Evolutionary conservation across 345 rosid species (phyloP).

Genomic region (Gossypium ekmanianum): DNA sequence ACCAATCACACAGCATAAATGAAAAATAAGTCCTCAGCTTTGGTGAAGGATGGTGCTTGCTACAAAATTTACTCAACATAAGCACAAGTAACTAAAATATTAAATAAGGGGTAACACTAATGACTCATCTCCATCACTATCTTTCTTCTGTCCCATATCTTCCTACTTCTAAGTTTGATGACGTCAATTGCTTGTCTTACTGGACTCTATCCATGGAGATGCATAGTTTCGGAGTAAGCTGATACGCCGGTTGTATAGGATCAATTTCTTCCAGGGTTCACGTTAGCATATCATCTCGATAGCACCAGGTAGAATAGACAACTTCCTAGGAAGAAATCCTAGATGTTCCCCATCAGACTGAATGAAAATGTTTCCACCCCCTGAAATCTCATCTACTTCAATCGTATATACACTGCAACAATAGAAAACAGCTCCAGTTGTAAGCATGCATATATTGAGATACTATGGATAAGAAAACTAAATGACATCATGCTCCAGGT

Average conservation of each 20-base stretch:
- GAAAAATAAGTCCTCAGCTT: background rate
- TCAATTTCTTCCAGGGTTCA: background rate
- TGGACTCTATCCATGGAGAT: background rate
- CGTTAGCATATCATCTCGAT: constrained; percentile 69
- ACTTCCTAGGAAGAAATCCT: constrained; percentile 84
- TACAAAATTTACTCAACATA: background rate
- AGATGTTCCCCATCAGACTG: constrained; percentile 95
- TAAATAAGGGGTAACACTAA: background rate
- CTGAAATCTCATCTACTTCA: constrained; percentile 68
- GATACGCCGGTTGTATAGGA: background rate
- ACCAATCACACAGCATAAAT: background rate
- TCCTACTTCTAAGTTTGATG: background rate
- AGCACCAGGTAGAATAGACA: constrained; percentile 60
- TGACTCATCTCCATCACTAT: background rate
- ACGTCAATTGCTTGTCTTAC: background rate
- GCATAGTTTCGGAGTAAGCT: constrained; percentile 3
- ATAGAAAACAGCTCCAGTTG: background rate
- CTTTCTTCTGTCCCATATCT: background rate
- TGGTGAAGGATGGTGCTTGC: background rate
- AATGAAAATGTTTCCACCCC: constrained; percentile 52
- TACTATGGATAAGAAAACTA: background rate
- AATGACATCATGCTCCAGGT: background rate
- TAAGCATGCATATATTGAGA: background rate
- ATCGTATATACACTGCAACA: constrained; percentile 62
- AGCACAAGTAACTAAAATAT: background rate